Conservation (phyloP, 1,284 basidiomycete genomes). For the Rhodotorula sp. region DNA sequence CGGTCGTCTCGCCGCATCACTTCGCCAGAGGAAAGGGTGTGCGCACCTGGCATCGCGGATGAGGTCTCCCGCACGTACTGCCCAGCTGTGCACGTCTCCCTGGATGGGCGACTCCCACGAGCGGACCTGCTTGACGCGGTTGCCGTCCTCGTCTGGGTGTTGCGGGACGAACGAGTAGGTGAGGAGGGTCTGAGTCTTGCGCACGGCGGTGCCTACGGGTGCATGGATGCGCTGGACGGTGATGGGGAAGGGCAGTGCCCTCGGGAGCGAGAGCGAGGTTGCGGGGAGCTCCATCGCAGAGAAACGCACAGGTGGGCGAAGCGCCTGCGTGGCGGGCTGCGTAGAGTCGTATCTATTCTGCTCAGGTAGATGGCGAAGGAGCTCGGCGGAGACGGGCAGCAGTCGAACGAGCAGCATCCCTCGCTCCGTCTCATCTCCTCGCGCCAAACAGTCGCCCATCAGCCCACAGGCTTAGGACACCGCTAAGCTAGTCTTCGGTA, state of each 20-base stretch:
- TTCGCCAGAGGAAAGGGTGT: rapidly evolving
- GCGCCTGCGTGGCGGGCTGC: background rate
- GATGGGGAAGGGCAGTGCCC: slow-evolving; percentile 37
- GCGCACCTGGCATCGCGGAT: slow-evolving; percentile 45
- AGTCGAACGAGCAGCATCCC: too few species aligned
- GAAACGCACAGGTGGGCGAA: background rate
- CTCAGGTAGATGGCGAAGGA: too few species aligned
- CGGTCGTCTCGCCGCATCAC: background rate
- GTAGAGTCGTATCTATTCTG: too few species aligned
- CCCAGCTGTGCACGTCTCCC: slow-evolving; percentile 69
- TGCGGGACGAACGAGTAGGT: slow-evolving; percentile 37
- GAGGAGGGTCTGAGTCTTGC: slow-evolving; percentile 38
- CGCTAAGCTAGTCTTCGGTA: too few species aligned
- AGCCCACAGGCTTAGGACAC: too few species aligned
- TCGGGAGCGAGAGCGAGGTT: slow-evolving; percentile 34
- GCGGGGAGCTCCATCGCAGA: slow-evolving; percentile 17
- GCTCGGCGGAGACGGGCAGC: too few species aligned
- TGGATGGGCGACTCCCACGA: slow-evolving; percentile 84
- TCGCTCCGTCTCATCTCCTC: too few species aligned
- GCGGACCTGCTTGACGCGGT: slow-evolving; percentile 70
- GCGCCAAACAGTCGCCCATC: too few species aligned
- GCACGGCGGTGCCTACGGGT: slow-evolving; percentile 1
- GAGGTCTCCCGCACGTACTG: slow-evolving; percentile 51
- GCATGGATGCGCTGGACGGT: slow-evolving; percentile 40
- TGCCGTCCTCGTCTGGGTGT: slow-evolving; percentile 35